Evolutionary conservation across 352 stramenopile species (phyloP).

Genomic region (Pythium angustatum): DNA sequence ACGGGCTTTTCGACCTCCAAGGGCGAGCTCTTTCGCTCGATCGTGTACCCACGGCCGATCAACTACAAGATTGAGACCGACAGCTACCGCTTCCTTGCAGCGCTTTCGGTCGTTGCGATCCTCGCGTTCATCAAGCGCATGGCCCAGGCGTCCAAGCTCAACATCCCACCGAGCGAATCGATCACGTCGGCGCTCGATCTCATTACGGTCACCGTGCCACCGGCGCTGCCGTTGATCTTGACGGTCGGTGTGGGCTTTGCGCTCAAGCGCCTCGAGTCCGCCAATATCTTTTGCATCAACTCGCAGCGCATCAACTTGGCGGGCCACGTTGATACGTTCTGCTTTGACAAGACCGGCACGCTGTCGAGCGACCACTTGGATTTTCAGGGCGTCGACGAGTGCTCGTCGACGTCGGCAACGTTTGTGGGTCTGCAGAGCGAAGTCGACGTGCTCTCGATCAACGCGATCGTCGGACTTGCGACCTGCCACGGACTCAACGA

Average conservation of each 20-base stretch:
- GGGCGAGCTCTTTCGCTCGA: conserved; percentile 40
- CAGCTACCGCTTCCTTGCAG: conserved; percentile 39
- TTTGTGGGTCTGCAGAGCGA: conserved; percentile 65
- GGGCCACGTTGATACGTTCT: conserved; percentile 74
- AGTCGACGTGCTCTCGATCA: conserved; percentile 67
- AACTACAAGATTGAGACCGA: conserved; percentile 36
- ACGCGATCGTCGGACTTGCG: conserved; percentile 59
- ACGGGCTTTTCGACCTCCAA: conserved; percentile 41
- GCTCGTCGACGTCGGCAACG: conserved; percentile 30
- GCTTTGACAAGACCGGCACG: conserved; percentile 85
- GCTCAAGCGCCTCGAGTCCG: conserved; percentile 34
- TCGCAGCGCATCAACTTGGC: conserved; percentile 66
- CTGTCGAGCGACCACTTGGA: conserved; percentile 72
- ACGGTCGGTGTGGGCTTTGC: conserved; percentile 49
- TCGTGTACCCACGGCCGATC: conserved; percentile 33
- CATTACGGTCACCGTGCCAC: conserved; percentile 53
- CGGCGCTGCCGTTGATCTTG: conserved; percentile 50
- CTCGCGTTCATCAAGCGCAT: conserved; percentile 40
- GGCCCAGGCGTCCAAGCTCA: conserved; percentile 26
- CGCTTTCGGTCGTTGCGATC: conserved; percentile 31
- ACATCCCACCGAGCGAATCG: conserved; percentile 24
- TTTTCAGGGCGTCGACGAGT: conserved; percentile 74
- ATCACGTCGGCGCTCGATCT: conserved; percentile 48
- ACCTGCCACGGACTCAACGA: conserved; percentile 71
- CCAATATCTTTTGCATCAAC: conserved; percentile 43